Percentiles rank a stretch among this genome's conserved stretches.
Evolutionary conservation across 2,329 filamentous ascomycete species (phyloP).

Genomic region (Scopulariopsis brevicaulis): DNA sequence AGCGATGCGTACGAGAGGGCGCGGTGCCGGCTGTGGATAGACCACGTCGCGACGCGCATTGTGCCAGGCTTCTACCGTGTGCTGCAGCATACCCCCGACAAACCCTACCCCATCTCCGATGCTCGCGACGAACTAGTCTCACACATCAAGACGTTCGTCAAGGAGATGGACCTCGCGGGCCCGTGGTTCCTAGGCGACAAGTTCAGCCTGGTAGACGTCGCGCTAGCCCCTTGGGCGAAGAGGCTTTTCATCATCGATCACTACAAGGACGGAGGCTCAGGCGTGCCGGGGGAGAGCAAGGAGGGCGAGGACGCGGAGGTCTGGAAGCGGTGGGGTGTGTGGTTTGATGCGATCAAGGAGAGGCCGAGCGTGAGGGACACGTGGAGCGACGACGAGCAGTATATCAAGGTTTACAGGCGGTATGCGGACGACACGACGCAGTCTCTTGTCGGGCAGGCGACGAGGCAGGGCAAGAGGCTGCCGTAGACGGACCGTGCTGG

Average conservation of each 20-base stretch:
- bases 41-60: conserved; percentile 56
- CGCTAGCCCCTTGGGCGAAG: conserved; percentile 62
- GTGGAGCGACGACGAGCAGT: conserved; percentile 55
- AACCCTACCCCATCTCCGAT: conserved; percentile 35
- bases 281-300: conserved; percentile 24
- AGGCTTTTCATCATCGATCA: conserved; percentile 65
- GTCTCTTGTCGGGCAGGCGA: conserved; percentile 50
- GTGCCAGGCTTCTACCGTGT: conserved; percentile 58
- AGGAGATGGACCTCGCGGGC: conserved; percentile 41
- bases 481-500: conserved; percentile 28
- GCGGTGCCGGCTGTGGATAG: conserved; percentile 59
- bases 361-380: conserved; percentile 56
- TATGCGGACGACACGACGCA: conserved; percentile 56
- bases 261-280: conserved; percentile 50
- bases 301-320: conserved; percentile 37
- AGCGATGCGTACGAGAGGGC: conserved; percentile 52
- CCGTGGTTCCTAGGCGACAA: conserved; percentile 57
- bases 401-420: conserved; percentile 55
- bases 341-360: conserved; percentile 45
- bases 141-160: conserved; percentile 47
- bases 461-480: conserved; percentile 48
- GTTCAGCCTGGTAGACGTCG: conserved; percentile 59
- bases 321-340: conserved; percentile 56
- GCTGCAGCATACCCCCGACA: conserved; percentile 40
- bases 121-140: conserved; percentile 46